Evolutionary conservation across 495 filamentous ascomycete genomes (phyloP), one percentile per base, ranked within the genome.

Genomic region (Aspergillus biplanus): DNA sequence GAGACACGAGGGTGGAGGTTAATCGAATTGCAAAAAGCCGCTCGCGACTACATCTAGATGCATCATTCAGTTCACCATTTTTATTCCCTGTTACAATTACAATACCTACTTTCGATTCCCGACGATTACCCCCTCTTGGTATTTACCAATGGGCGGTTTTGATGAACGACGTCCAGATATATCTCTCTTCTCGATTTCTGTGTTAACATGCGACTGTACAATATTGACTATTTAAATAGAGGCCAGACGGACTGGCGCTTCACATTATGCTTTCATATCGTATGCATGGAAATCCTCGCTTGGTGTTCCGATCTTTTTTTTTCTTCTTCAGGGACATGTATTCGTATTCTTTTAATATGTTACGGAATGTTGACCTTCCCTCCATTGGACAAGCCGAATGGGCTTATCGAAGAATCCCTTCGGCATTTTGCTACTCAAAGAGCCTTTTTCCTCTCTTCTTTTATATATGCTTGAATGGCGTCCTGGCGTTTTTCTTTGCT

Each of bases 1-100:
- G 95, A 99, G 77, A 99, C 95, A 5, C 84, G 92, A 66, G 95
- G 95, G 15, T 99, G 95, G 95, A 86, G 93, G 69, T 80, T 99
- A 75, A 97, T 99, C 72, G 95, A 99, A 83, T 83, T 99, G 79
- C 95, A 99, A 79, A 99, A 99, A 89, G 95, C 91, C 77, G 93
- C 90, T 60, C 87, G 96, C 73, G 95, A 99, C 79, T 99, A 95
- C 71, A 91, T 92, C 47, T 93, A 83, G 90, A 66, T 27, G 32
- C 39, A 34, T 35, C 27, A 15, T 32, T 6, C 15, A 35, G 58
- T 42, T 32, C 52, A 42, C 54, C 42, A 54, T 54, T 16, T 52
- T 31, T 27, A 27, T 7, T 37, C 9, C 50, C 21, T 44, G 37
- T 52, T 12, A 46, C 58, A 33, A 66, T 60, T 47, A 61, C 35